Conservation (phyloP, 768 basidiomycete genomes). For the Lentinula sp. region DNA sequence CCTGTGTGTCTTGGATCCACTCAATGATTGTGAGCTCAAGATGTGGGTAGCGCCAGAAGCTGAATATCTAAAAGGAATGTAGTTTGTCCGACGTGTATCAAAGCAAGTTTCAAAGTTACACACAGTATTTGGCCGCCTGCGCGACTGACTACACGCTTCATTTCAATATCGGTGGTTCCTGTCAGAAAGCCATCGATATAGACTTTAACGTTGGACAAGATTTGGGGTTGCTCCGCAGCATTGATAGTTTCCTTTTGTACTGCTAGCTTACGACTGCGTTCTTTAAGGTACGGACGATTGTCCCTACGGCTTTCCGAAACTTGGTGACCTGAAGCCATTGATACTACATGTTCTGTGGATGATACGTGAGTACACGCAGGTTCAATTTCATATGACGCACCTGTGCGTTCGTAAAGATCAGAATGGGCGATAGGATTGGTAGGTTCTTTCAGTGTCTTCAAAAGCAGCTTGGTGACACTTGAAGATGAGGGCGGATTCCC, state of each 20-base stretch:
- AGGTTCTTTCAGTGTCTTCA: slow-evolving; percentile 54
- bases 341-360: slow-evolving; percentile 48
- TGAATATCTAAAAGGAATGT: slow-evolving; percentile 32
- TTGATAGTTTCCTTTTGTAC: slow-evolving; percentile 16
- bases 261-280: slow-evolving; percentile 41
- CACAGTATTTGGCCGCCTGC: slow-evolving; percentile 69
- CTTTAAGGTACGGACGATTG: slow-evolving; percentile 31
- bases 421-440: slow-evolving; percentile 80
- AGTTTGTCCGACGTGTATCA: not conserved
- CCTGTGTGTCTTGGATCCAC: slow-evolving; percentile 66
- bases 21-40: slow-evolving; percentile 66
- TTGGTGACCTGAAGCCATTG: slow-evolving; percentile 67
- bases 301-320: slow-evolving; percentile 40
- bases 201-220: slow-evolving; percentile 43
- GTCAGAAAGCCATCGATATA: slow-evolving; percentile 69
- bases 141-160: slow-evolving; percentile 59
- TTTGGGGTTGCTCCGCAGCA: slow-evolving; percentile 21
- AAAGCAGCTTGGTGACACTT: slow-evolving; percentile 51
- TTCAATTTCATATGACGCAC: slow-evolving; percentile 25
- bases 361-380: not conserved
- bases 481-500: slow-evolving; percentile 21
- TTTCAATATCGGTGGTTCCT: slow-evolving; percentile 73
- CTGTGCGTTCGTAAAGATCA: slow-evolving; percentile 54
- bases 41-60: slow-evolving; percentile 73
- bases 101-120: slow-evolving; percentile 37